These are phyloP conservation scores for Penicillium verrucosum DNA, from an alignment of 2,329 filamentous ascomycete genomes.

Conservation along the genomic window DNA sequence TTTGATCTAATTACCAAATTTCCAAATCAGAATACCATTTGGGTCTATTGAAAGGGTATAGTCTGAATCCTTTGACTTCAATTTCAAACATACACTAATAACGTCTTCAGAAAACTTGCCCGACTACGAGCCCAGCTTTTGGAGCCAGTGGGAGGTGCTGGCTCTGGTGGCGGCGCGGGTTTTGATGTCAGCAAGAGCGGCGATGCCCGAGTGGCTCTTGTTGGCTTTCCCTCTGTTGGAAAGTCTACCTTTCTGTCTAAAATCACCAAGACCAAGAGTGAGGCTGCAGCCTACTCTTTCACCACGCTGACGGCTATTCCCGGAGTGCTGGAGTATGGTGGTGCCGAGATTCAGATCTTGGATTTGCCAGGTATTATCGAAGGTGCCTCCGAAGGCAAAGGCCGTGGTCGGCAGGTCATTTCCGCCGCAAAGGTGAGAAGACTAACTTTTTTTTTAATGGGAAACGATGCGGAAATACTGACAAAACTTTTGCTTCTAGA, in stretches of 20 bases:
- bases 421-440: slow-evolving; percentile 74
- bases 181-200: slow-evolving; percentile 93
- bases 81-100: slow-evolving; percentile 19
- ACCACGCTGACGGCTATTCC: slow-evolving; percentile 97
- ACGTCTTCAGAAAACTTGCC: slow-evolving; percentile 76
- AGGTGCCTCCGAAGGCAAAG: slow-evolving; percentile 92
- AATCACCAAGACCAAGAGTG: slow-evolving; percentile 95
- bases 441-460: background rate
- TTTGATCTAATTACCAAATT: slow-evolving; percentile 18
- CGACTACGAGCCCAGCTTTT: slow-evolving; percentile 90
- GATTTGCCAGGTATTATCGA: slow-evolving; percentile 98
- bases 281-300: slow-evolving; percentile 95
- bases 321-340: slow-evolving; percentile 94
- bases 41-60: slow-evolving; percentile 89
- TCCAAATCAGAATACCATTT: slow-evolving; percentile 80
- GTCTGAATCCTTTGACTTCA: background rate
- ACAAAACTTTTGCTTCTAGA: slow-evolving; percentile 45
- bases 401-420: slow-evolving; percentile 91
- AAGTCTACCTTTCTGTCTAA: slow-evolving; percentile 99
- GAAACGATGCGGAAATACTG: background rate
- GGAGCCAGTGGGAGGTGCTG: slow-evolving; percentile 78
- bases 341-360: slow-evolving; percentile 95
- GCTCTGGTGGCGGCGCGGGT: slow-evolving; percentile 73
- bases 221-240: slow-evolving; percentile 97
- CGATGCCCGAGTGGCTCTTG: slow-evolving; percentile 92